A percentile compares a stretch with the other conserved stretches of the same genome.
Evolutionary conservation across 371 early-diverging fungal genomes (phyloP).

Genomic region (Saksenaea vasiformis): DNA sequence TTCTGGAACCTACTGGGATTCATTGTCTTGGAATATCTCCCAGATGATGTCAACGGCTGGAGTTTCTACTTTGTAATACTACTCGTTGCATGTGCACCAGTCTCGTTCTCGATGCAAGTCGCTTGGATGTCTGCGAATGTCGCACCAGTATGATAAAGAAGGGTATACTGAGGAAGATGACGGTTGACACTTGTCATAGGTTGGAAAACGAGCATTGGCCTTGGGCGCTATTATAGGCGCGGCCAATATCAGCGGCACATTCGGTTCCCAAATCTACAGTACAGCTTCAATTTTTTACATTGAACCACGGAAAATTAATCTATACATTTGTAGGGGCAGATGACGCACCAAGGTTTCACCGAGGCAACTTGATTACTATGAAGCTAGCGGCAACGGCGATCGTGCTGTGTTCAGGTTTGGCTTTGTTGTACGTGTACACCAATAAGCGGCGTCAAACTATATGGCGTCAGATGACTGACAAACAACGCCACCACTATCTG

Average conservation of each 20-base stretch:
- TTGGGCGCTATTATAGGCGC: slow-evolving; percentile 44
- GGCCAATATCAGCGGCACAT: slow-evolving; percentile 37
- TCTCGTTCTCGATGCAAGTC: slow-evolving; percentile 52
- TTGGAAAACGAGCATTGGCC: slow-evolving; percentile 52
- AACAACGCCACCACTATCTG: slow-evolving; percentile 27
- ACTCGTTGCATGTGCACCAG: slow-evolving; percentile 26
- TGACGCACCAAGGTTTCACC: slow-evolving; percentile 43
- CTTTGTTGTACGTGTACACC: slow-evolving; percentile 34
- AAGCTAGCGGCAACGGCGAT: slow-evolving; percentile 11
- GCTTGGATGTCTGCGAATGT: slow-evolving; percentile 51
- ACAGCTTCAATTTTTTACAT: background rate
- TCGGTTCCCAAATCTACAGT: slow-evolving; percentile 24
- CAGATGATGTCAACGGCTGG: slow-evolving; percentile 40
- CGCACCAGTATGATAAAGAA: slow-evolving; percentile 24
- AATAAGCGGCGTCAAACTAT: slow-evolving; percentile 19
- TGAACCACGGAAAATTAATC: background rate
- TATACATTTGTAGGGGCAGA: slow-evolving; percentile 11
- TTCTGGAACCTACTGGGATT: slow-evolving; percentile 43
- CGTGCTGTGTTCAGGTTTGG: slow-evolving; percentile 18
- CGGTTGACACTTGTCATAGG: background rate
- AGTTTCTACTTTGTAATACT: slow-evolving; percentile 40
- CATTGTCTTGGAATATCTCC: slow-evolving; percentile 41
- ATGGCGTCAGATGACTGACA: slow-evolving; percentile 33
- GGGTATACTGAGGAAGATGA: background rate
- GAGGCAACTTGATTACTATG: slow-evolving; percentile 43